These are phyloP conservation scores for Friedmanniomyces endolithicus DNA, from an alignment of 495 filamentous ascomycete species.

Conservation along the genomic window DNA sequence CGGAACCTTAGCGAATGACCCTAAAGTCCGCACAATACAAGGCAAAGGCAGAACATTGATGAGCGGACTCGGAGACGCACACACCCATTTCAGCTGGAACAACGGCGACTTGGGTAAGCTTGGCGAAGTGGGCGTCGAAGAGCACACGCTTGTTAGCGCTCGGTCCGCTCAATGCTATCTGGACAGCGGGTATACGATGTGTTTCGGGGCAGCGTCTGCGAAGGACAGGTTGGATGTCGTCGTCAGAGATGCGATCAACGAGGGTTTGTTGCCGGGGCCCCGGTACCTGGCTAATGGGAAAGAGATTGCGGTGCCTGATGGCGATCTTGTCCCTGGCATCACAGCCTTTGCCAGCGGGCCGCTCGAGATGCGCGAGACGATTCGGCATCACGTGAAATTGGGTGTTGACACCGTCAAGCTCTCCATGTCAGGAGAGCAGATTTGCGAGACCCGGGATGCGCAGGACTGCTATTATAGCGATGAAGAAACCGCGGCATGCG, in stretches of 20 bases:
- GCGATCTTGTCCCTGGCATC: slow-evolving; percentile 37
- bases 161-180: slow-evolving; percentile 35
- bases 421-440: slow-evolving; percentile 40
- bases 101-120: slow-evolving; percentile 31
- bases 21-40: slow-evolving; percentile 31
- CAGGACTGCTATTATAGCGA: slow-evolving; percentile 39
- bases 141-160: slow-evolving; percentile 38
- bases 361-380: slow-evolving; percentile 36
- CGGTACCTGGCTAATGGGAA: slow-evolving; percentile 38
- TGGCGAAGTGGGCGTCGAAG: slow-evolving; percentile 34
- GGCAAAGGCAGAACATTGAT: slow-evolving; percentile 37
- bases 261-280: slow-evolving; percentile 41
- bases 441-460: slow-evolving; percentile 33
- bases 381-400: slow-evolving; percentile 34
- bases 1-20: slow-evolving; percentile 26
- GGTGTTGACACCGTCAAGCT: slow-evolving; percentile 44
- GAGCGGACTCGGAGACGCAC: slow-evolving; percentile 38
- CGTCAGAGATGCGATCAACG: slow-evolving; percentile 44
- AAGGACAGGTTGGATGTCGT: slow-evolving; percentile 39
- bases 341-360: slow-evolving; percentile 38
- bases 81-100: slow-evolving; percentile 43
- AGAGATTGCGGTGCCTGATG: slow-evolving; percentile 36
- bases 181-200: slow-evolving; percentile 39
- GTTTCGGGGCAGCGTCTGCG: slow-evolving; percentile 41
- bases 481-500: slow-evolving; percentile 40